A percentile compares a stretch with the other conserved stretches of the same genome.
Conservation (phyloP, 768 basidiomycete species). For the Coprinellus micaceus region DNA sequence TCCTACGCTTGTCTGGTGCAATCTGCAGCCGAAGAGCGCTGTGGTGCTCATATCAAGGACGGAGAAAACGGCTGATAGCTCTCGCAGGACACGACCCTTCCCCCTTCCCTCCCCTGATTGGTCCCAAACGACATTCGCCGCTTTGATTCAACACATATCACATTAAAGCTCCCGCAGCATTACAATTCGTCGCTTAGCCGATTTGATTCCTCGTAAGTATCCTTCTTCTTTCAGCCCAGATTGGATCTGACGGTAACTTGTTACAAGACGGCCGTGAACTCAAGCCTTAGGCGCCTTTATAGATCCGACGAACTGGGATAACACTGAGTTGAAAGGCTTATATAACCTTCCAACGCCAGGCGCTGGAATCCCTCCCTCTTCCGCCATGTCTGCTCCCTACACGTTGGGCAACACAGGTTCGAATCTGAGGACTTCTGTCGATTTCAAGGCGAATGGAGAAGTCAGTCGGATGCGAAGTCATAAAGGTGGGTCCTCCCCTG, state of each 20-base stretch:
- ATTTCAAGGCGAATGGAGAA: conserved; percentile 41
- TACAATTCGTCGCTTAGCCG: background rate
- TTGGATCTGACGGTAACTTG: conserved; percentile 6
- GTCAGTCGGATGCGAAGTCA: conserved; percentile 41
- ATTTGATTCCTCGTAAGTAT: background rate
- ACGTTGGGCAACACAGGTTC: conserved; percentile 21
- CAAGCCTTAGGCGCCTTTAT: conserved; percentile 15
- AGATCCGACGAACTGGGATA: conserved; percentile 33
- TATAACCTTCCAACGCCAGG: conserved; percentile 11
- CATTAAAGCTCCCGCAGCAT: conserved; percentile 4
- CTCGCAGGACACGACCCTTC: background rate
- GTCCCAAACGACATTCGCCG: background rate
- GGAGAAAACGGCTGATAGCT: background rate
- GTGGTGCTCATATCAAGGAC: no score
- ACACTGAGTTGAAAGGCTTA: conserved; percentile 14
- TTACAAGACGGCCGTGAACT: conserved; percentile 5
- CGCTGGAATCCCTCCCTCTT: conserved; percentile 22
- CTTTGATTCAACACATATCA: conserved; percentile 1
- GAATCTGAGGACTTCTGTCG: conserved; percentile 26
- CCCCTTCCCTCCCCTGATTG: background rate
- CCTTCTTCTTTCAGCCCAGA: conserved; percentile 1
- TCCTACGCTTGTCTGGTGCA: background rate
- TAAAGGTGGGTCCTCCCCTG: conserved; percentile 28
- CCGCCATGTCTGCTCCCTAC: conserved; percentile 26
- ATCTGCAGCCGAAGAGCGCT: no score